These are phyloP conservation scores for Aristolochia contorta DNA, from an alignment of 164 flowering plant genomes.

Conservation along the genomic window DNA sequence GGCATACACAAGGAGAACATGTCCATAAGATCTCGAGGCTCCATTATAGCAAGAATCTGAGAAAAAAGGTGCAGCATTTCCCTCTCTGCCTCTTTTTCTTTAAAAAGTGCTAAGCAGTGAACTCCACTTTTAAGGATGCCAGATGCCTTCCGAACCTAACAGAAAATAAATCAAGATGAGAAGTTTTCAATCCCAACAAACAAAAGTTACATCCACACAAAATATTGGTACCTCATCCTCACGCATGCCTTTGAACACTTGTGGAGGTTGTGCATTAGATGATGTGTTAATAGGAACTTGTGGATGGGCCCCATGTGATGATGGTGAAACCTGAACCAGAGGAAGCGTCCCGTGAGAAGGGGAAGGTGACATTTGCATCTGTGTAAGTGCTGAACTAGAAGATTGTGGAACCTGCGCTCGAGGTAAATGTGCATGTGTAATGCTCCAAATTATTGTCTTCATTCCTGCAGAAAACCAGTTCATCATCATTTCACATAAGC, in stretches of 20 bases:
- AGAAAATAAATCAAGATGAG: not conserved
- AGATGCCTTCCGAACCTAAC: constrained; percentile 91
- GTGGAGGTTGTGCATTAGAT: constrained; percentile 44
- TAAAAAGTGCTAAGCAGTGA: constrained; percentile 87
- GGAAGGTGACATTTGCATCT: constrained; percentile 1
- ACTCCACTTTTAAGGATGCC: constrained; percentile 92
- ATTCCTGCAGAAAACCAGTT: constrained; percentile 48
- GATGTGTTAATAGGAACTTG: constrained; percentile 53
- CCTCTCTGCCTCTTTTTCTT: constrained; percentile 92
- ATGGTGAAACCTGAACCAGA: constrained; percentile 50
- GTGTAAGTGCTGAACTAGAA: constrained; percentile 4
- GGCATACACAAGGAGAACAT: constrained; percentile 98
- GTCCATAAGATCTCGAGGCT: constrained; percentile 98
- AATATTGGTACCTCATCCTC: constrained; percentile 82
- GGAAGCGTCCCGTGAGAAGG: constrained; percentile 9
- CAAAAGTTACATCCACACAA: not conserved
- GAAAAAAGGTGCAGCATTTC: constrained; percentile 83
- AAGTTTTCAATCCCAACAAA: not conserved
- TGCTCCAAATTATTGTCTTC: constrained; percentile 98
- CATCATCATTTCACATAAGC: no score
- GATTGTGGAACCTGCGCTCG: constrained; percentile 57
- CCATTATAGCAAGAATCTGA: constrained; percentile 83
- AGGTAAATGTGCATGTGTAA: constrained; percentile 84
- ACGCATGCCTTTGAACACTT: constrained; percentile 80
- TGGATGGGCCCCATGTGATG: constrained; percentile 52